Evolutionary conservation across 768 basidiomycete genomes (phyloP).

Genomic region (Pisolithus albus): DNA sequence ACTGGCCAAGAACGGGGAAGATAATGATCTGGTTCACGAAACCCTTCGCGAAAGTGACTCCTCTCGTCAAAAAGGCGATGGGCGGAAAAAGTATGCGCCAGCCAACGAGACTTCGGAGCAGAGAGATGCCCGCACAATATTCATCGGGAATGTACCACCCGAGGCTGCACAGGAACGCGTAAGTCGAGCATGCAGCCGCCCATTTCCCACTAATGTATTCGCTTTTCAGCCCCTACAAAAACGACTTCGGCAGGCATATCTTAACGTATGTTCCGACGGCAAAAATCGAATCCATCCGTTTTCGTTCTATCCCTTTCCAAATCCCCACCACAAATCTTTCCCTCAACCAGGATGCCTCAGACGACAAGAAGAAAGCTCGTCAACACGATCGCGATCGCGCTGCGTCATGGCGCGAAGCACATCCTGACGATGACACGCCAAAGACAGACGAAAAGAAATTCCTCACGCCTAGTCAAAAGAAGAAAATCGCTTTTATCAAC

Average conservation of each 20-base stretch:
- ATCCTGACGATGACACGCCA: conserved; percentile 35
- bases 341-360: conserved; percentile 27
- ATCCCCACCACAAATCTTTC: conserved; percentile 65
- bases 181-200: conserved; percentile 16
- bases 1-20: conserved; percentile 30
- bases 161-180: conserved; percentile 76
- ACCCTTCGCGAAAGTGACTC: conserved; percentile 31
- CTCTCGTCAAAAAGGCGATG: conserved; percentile 26
- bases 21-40: conserved; percentile 55
- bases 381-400: conserved; percentile 54
- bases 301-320: conserved; percentile 90
- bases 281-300: conserved; percentile 88
- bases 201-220: conserved; percentile 1
- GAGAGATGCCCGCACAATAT: conserved; percentile 79
- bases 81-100: conserved; percentile 47
- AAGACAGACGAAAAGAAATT: conserved; percentile 53
- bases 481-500: conserved; percentile 91
- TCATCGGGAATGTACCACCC: conserved; percentile 82
- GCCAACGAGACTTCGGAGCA: conserved; percentile 65
- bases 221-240: conserved; percentile 59
- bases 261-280: conserved; percentile 62
- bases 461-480: conserved; percentile 80
- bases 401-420: conserved; percentile 48
- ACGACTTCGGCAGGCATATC: conserved; percentile 67
- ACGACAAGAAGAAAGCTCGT: conserved; percentile 28